These are phyloP conservation scores for Ganoderma leucocontextum DNA, from an alignment of 1,284 basidiomycete species.

Conservation along the genomic window DNA sequence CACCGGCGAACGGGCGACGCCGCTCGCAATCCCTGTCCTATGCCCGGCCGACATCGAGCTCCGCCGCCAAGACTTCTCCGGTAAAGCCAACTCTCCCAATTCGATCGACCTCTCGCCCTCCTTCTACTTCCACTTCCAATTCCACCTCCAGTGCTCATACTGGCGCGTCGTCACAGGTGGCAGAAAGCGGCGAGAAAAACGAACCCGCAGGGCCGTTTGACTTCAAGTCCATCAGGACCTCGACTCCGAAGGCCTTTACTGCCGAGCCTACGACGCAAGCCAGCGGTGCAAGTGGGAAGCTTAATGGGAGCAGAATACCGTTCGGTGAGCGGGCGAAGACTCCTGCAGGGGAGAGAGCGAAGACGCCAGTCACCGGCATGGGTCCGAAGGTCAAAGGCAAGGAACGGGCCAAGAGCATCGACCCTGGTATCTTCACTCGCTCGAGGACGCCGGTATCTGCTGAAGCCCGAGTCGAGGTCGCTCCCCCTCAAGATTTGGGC, in stretches of 20 bases:
- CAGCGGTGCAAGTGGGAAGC: not conserved
- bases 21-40: constrained; percentile 38
- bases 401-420: constrained; percentile 8
- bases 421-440: not conserved
- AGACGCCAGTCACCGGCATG: not conserved
- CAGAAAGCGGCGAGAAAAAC: not conserved
- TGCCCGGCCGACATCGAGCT: constrained; percentile 43
- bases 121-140: not conserved
- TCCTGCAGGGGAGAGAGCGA: not conserved
- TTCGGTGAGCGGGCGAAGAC: constrained; percentile 1
- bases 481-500: not conserved
- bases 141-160: not conserved
- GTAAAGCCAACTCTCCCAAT: constrained; percentile 20
- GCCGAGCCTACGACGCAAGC: not conserved
- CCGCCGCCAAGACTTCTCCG: constrained; percentile 39
- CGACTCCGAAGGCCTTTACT: not conserved
- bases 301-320: not conserved
- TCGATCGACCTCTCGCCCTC: not conserved
- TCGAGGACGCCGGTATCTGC: not conserved
- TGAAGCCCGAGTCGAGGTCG: not conserved
- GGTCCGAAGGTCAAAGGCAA: not conserved
- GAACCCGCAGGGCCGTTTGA: constrained; percentile 8
- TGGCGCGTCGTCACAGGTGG: not conserved
- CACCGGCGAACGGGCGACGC: constrained; percentile 5
- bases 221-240: not conserved